Evolutionary conservation across 768 basidiomycete species (phyloP).

Genomic region (Lentinula boryana): DNA sequence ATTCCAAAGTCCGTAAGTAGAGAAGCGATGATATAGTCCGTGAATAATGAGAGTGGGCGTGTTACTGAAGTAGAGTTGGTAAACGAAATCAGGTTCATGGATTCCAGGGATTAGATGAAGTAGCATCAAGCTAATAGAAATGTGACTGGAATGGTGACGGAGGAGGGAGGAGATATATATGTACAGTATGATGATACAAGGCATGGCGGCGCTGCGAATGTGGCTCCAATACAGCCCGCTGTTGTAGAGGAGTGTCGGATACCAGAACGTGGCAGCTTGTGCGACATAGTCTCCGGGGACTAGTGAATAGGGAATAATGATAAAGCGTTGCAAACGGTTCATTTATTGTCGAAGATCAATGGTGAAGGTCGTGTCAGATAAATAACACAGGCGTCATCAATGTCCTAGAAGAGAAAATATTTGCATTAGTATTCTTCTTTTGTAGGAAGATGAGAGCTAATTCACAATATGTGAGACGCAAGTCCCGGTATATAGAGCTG

Average conservation of each 20-base stretch:
- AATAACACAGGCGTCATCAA: not conserved
- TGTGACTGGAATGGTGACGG: no score
- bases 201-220: no score
- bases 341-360: not conserved
- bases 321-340: not conserved
- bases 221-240: not conserved
- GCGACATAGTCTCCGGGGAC: not conserved
- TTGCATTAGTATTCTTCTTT: not conserved
- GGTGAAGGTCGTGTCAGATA: no score
- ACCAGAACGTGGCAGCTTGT: not conserved
- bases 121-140: no score
- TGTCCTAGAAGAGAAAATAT: not conserved
- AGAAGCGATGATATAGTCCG: no score
- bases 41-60: no score
- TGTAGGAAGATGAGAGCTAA: not conserved
- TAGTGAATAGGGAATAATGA: not conserved
- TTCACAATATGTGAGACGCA: not conserved
- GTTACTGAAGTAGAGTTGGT: no score
- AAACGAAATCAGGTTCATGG: no score
- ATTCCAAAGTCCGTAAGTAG: no score
- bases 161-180: no score
- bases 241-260: not conserved
- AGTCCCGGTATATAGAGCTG: not conserved
- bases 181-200: no score
- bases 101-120: no score